A percentile compares a stretch with the other conserved stretches of the same genome.
These are phyloP conservation scores for Mucor plumbeus DNA, from an alignment of 371 early-diverging fungal species.

Conservation along the genomic window DNA sequence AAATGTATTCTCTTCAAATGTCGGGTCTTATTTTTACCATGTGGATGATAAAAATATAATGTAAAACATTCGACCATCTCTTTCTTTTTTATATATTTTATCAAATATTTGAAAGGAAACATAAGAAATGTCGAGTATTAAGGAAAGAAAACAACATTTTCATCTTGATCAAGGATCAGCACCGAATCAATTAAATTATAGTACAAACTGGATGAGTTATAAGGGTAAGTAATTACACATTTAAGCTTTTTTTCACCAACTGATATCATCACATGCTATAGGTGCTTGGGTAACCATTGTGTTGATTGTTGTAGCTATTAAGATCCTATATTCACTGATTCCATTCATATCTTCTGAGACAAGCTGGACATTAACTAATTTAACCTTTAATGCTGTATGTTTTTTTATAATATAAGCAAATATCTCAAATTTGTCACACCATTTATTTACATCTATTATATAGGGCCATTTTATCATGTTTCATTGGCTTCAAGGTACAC, in stretches of 20 bases:
- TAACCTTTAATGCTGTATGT: conserved; percentile 85
- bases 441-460: not conserved
- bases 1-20: not conserved
- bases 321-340: conserved; percentile 79
- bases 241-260: not conserved
- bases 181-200: conserved; percentile 23
- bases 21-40: conserved; percentile 1
- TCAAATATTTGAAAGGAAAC: not conserved
- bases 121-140: conserved; percentile 12
- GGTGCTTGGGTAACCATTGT: conserved; percentile 92
- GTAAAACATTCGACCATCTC: not conserved
- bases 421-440: conserved; percentile 1
- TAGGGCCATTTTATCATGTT: conserved; percentile 96
- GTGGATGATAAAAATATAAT: not conserved
- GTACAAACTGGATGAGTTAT: conserved; percentile 28
- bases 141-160: conserved; percentile 20
- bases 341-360: conserved; percentile 89
- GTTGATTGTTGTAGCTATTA: conserved; percentile 72
- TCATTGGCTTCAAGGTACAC: conserved; percentile 95
- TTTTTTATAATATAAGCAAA: not conserved
- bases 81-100: conserved; percentile 2
- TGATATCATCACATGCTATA: conserved; percentile 23
- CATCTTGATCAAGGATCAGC: conserved; percentile 24
- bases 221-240: conserved; percentile 16
- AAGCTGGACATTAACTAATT: conserved; percentile 94